Percentiles rank a stretch among this genome's conserved stretches.
phyloP scores from a whole-genome alignment of 176 grass and related monocot species.

The Lolium rigidum region DNA sequence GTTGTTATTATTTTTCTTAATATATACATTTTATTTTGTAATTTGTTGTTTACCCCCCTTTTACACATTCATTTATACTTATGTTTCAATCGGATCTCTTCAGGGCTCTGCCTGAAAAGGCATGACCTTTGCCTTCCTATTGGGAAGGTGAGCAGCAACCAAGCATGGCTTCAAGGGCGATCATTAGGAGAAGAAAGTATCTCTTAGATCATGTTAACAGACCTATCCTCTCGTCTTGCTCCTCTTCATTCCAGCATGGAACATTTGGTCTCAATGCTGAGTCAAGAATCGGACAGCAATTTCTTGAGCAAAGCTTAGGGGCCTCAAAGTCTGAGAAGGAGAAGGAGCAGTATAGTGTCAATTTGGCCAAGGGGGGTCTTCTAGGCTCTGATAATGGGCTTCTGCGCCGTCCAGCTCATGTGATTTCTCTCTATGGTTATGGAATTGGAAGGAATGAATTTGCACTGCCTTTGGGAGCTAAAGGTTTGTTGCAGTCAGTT shows the following conservation, averaged over 20 bases:
- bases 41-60: constrained; percentile 22
- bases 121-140: constrained; percentile 59
- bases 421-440: constrained; percentile 41
- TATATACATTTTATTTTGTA: constrained; percentile 34
- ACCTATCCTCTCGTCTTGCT: constrained; percentile 52
- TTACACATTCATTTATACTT: constrained; percentile 1
- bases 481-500: constrained; percentile 64
- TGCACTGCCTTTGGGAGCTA: constrained; percentile 59
- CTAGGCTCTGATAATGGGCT: constrained; percentile 50
- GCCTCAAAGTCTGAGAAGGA: constrained; percentile 48
- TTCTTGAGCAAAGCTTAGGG: constrained; percentile 50
- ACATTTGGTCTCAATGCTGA: constrained; percentile 44
- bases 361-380: constrained; percentile 42
- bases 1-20: constrained; percentile 16
- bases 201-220: constrained; percentile 57
- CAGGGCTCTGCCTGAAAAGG: constrained; percentile 58
- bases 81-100: constrained; percentile 39
- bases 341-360: constrained; percentile 47
- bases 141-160: constrained; percentile 52
- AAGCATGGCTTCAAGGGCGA: constrained; percentile 81
- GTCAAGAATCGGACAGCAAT: constrained; percentile 40
- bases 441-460: constrained; percentile 62
- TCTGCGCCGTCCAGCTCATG: constrained; percentile 35
- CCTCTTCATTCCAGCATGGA: constrained; percentile 58
- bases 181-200: constrained; percentile 76